Base-by-base conservation (phyloP, 1,284 basidiomycete genomes). In the Ceratorhiza oryzae-sativae region DNA sequence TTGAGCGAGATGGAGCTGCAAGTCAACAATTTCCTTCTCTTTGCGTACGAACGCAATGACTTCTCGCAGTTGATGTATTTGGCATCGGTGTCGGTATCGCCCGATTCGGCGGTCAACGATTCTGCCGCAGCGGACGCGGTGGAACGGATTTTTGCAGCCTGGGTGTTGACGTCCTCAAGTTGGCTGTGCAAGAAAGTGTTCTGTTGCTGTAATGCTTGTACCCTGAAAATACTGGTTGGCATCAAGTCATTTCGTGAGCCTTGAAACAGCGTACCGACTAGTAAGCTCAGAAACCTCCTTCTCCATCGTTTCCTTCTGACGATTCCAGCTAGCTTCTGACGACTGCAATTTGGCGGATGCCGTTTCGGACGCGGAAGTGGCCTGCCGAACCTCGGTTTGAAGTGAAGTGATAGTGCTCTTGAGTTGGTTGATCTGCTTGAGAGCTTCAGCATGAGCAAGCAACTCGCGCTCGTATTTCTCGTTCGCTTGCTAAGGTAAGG, bases 21-120 rank as follows among this genome's bases (percentile, higher is more conserved):
- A 85, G 75, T 95, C 93, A 48, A 92, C 90, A 71, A 95, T 93
- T 78, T 95, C 93, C 81, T 95, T 95, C 82, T 96, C 94, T 77
- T 91, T 92, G 32, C 94, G 87, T 39, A 96, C 82, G 80, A 92
- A 95, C 0, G 88, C 85, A 56, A 96, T 90, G 20, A 97, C 90
- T 41, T 90, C 88, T 51, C 90, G 90, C 18, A 96, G 82, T 76
- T 94, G 90, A 74, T 77, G 90, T 89, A 3, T 84, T 74, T 90
- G 12, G 80, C 75, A 73, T 88, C 86, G 18, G 83, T 86, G 3
- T 80, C 68, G 10, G 78, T 76, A n/a, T 86, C 86, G 8, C 49
- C 49, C 1, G 63, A 55, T 12, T 67, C 75, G 80, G 39, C 86
- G 86, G 53, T 23, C 67, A 41, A 62, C 36, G 18, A 65, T 45